Evolutionary conservation across 257 asterid genomes (phyloP), one percentile per base, ranked within the genome.

Genomic region (Linderniella brevidens): DNA sequence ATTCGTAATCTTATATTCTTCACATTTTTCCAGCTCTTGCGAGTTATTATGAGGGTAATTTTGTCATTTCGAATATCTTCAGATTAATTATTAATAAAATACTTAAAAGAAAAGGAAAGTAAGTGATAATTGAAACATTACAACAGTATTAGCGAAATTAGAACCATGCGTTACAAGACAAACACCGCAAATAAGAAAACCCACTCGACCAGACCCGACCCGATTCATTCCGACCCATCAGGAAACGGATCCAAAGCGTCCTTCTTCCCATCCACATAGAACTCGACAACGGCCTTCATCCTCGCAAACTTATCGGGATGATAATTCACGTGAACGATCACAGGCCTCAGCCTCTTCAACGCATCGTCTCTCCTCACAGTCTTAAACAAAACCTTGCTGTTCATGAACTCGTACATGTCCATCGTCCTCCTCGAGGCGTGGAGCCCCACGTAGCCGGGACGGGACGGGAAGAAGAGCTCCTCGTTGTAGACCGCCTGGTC

Each of bases 401-500:
- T 83, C 93, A 83, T 83, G 35, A 83, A 83, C 19, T 64, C 73
- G 54, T 76, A 83, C 41, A 72, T 49, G 54, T 83, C 95, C 86
- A 79, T 48, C 1, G 95, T 83, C 53, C 93, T 74, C 69, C 61
- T 74, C 41, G 95, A 55, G 46, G 92, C 94, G 66, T 79, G 67
- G 49, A 83, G 88, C 49, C 95, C 93, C 9, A 52, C 58, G 53
- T 77, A 83, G 41, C 83, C 86, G 1, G 86, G 88, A 68, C 72
- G 95, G 8, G 93, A 83, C 18, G 95, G 95, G 63, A 48, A 77
- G 68, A 77, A 79, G 29, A 83, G 78, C 60, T 76, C 92, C 46
- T 83, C 90, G 8, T 83, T 83, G 55, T 68, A 83, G 39, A 83
- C 93, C 4, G 93, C 95, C 67, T 83, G 95, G 55, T 83, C 95